Base-by-base conservation (phyloP, 257 asterid genomes). In the Plectranthus barbatus region DNA sequence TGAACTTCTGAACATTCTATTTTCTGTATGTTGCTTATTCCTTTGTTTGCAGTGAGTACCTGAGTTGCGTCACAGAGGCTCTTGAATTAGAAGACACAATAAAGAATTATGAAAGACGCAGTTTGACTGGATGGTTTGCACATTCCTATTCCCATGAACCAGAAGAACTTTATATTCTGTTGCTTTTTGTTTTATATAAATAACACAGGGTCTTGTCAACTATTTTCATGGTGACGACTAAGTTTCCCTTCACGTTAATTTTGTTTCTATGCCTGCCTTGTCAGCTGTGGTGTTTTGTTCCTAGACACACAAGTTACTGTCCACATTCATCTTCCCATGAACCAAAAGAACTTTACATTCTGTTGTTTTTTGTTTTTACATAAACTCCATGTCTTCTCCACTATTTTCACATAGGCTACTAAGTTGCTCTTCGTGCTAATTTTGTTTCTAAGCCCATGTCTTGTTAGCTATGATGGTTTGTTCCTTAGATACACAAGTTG, bases 41-140 rank as follows among this genome's bases (percentile, higher is more conserved):
- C 59, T 70, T 68, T 26, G 65, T 75, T 53, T 85, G 84, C 87
- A 93, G 99, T 39, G 99, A 93, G 79, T 93, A 93, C 76, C 76
- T 84, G 86, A 87, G 81, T 6, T 93, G 75, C 76, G 97, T 90
- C 70, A 79, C 80, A 15, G 96, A 93, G 88, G 97, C 96, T 69
- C 94, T 93, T 77, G 96, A 93, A 69, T 75, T 93, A 76, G 99
- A 93, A 77, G 99, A 93, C 73, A 87, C 97, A 42, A 77, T 90
- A 58, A 90, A 81, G 86, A 93, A 90, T 73, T 87, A 85, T 62
- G 99, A 90, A 71, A 84, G 96, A 39, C 92, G 96, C 54, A 54
- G 60, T 69, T 65, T 81, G 47, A 90, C 92, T 74, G 96, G 97
- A 85, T 93, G 99, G 99, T 93, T 75, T 62, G 97, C 66, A 31